Conservation (phyloP, 441 rosid genomes). For the Croton laevigatus region DNA sequence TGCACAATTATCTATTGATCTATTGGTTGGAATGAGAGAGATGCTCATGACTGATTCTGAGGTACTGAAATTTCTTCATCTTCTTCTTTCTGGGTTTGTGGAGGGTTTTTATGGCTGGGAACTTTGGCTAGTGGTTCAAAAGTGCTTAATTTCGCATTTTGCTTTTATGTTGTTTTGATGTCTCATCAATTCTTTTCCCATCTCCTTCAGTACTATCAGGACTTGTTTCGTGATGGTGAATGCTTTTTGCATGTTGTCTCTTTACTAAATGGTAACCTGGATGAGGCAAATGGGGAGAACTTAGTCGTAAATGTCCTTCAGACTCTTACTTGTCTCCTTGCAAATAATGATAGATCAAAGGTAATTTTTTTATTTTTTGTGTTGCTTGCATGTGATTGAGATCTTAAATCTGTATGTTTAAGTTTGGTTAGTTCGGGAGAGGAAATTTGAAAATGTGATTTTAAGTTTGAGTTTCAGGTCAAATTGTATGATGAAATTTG, state of each 20-base stretch:
- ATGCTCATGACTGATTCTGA: slow-evolving; percentile 57
- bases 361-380: slow-evolving; percentile 36
- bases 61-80: slow-evolving; percentile 38
- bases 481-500: not conserved
- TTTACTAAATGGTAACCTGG: slow-evolving; percentile 85
- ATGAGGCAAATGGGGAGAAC: slow-evolving; percentile 72
- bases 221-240: slow-evolving; percentile 87
- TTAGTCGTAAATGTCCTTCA: slow-evolving; percentile 89
- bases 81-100: not conserved
- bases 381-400: slow-evolving; percentile 11
- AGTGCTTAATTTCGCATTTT: slow-evolving; percentile 1
- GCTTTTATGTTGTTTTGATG: slow-evolving; percentile 20
- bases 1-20: slow-evolving; percentile 64
- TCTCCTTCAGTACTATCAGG: slow-evolving; percentile 78
- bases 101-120: not conserved
- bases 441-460: not conserved
- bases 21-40: slow-evolving; percentile 89
- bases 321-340: slow-evolving; percentile 83
- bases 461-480: not conserved
- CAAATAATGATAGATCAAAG: slow-evolving; percentile 87
- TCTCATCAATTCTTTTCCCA: slow-evolving; percentile 24
- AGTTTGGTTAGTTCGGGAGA: not conserved
- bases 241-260: slow-evolving; percentile 98
- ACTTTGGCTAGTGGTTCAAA: not conserved
- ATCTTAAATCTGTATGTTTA: not conserved